These are phyloP conservation scores for Triadica sebifera DNA, from an alignment of 345 rosid species.

Conservation along the genomic window DNA sequence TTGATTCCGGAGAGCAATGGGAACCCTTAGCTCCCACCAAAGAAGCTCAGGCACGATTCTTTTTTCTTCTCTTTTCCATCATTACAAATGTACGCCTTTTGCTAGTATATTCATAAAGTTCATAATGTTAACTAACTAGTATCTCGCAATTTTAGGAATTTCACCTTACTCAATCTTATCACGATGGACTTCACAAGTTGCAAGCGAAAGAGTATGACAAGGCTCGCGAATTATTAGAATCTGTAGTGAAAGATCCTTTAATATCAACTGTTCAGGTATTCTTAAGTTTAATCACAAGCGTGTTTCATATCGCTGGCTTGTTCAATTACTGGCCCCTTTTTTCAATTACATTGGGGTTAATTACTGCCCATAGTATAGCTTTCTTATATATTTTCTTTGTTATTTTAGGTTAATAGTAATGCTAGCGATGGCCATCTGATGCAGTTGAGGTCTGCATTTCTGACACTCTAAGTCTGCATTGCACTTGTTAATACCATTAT, in stretches of 20 bases:
- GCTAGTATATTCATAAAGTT: too few relatives aligned
- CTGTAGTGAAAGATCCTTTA: slow-evolving; percentile 79
- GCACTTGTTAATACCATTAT: not conserved
- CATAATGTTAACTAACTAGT: not conserved
- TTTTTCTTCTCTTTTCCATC: slow-evolving; percentile 7
- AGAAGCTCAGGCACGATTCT: slow-evolving; percentile 87
- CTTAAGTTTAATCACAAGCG: not conserved
- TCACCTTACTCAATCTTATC: slow-evolving; percentile 85
- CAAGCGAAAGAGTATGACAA: slow-evolving; percentile 84
- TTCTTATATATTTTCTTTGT: not conserved
- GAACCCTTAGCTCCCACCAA: slow-evolving; percentile 98
- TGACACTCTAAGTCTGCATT: not conserved
- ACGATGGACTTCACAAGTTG: slow-evolving; percentile 83
- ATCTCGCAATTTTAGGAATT: slow-evolving; percentile 58
- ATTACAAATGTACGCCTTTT: not conserved
- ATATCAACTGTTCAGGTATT: slow-evolving; percentile 66
- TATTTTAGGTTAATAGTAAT: slow-evolving; percentile 57
- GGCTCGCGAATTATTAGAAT: slow-evolving; percentile 71
- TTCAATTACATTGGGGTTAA: too few relatives aligned
- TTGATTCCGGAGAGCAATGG: slow-evolving; percentile 77
- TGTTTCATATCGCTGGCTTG: not conserved
- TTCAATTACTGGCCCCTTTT: not conserved
- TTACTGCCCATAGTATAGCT: too few relatives aligned
- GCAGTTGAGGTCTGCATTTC: slow-evolving; percentile 72
- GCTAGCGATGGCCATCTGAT: slow-evolving; percentile 72